A percentile compares a stretch with the other conserved stretches of the same genome.
phyloP scores from a whole-genome alignment of 1,139 yeast genomes.

The Hemisphaericaspora xylanilytica region DNA sequence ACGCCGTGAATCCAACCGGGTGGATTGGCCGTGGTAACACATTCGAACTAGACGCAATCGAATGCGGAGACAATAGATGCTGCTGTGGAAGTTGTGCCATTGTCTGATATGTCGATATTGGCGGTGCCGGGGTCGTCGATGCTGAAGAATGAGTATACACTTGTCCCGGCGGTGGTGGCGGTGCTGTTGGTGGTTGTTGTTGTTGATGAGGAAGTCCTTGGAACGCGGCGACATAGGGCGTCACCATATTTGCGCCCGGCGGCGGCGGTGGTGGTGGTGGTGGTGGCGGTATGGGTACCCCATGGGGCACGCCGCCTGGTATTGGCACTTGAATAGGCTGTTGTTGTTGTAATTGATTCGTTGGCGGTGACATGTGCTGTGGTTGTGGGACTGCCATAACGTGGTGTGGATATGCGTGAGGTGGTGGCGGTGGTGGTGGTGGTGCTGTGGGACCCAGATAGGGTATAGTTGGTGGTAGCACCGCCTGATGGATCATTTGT shows the following conservation, averaged over 20 bases:
- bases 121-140: conserved; percentile 3
- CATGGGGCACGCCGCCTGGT: no score
- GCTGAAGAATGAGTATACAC: not conserved
- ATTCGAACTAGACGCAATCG: conserved; percentile 1
- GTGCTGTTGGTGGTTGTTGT: not conserved
- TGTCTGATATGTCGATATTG: not conserved
- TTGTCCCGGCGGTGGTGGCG: no score
- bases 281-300: not conserved
- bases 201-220: conserved; percentile 3
- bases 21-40: conserved; percentile 5
- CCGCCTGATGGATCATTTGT: not conserved
- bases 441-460: not conserved
- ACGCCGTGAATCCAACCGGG: conserved; percentile 2
- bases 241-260: no score
- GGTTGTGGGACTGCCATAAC: no score
- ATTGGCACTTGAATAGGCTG: no score
- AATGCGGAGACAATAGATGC: conserved; percentile 2
- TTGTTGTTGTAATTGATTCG: no score
- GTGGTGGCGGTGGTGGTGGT: not conserved
- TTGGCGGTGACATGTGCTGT: not conserved
- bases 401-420: not conserved
- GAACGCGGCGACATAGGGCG: not conserved
- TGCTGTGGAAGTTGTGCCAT: conserved; percentile 5
- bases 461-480: not conserved
- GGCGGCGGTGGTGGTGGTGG: no score